Conservation (phyloP, 345 rosid genomes). For the Microthlaspi erraticum region DNA sequence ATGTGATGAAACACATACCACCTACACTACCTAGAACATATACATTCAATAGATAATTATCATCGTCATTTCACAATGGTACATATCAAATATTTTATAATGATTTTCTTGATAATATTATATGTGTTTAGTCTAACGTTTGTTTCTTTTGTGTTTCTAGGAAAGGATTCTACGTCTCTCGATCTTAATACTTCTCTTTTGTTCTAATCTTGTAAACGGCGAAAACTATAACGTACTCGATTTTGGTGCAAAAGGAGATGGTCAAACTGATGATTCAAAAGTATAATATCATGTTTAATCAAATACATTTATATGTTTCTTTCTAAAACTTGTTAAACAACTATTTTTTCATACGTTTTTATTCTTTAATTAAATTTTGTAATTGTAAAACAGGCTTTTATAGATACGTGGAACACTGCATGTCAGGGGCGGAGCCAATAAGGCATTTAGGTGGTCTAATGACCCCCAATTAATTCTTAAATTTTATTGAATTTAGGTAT, state of each 20-base stretch:
- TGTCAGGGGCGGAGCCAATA: too few relatives aligned
- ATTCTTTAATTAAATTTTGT: not conserved
- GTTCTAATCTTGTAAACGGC: slow-evolving; percentile 21
- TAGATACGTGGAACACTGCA: slow-evolving; percentile 27
- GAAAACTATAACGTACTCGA: slow-evolving; percentile 37
- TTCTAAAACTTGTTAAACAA: too few relatives aligned
- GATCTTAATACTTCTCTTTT: slow-evolving; percentile 5
- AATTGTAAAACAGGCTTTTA: slow-evolving; percentile 23
- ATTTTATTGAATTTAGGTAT: too few relatives aligned
- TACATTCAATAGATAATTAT: not conserved
- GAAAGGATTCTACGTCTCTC: slow-evolving; percentile 6
- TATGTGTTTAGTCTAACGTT: slow-evolving; percentile 21
- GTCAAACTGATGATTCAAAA: slow-evolving; percentile 36
- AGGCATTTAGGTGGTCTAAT: too few relatives aligned
- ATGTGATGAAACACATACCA: not conserved
- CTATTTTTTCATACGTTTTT: not conserved
- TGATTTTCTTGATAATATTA: not conserved
- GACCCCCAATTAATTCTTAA: too few relatives aligned
- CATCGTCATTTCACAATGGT: slow-evolving; percentile 29
- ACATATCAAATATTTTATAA: not conserved
- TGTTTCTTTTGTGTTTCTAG: not conserved
- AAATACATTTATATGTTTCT: not conserved
- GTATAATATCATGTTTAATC: slow-evolving; percentile 3
- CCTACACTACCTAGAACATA: not conserved
- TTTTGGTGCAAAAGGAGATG: slow-evolving; percentile 35